Percentiles rank a stretch among this genome's conserved stretches.
phyloP scores from a whole-genome alignment of 768 basidiomycete species.

The Leccinum aurantiacum region DNA sequence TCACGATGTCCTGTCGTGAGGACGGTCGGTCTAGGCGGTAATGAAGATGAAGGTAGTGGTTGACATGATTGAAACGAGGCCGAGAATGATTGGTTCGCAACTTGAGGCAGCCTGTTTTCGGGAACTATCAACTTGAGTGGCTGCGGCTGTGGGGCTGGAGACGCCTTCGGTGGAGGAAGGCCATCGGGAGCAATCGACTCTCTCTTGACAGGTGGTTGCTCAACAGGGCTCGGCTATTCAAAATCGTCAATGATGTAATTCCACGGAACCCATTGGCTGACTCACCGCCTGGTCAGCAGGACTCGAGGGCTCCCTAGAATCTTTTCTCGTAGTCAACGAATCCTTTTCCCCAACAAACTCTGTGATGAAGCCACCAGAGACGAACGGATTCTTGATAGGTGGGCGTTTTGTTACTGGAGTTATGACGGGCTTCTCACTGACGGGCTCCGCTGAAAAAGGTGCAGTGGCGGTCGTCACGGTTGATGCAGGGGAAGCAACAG shows the following conservation, averaged over 20 bases:
- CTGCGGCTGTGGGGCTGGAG: slow-evolving; percentile 9
- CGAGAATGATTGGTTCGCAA: slow-evolving; percentile 11
- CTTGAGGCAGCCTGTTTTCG: slow-evolving; percentile 12
- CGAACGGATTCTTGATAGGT: slow-evolving; percentile 42
- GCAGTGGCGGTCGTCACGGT: slow-evolving; percentile 11
- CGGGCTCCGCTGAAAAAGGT: slow-evolving; percentile 10
- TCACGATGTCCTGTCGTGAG: slow-evolving; percentile 10
- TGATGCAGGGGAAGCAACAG: slow-evolving; percentile 20
- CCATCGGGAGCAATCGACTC: slow-evolving; percentile 16
- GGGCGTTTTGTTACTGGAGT: slow-evolving; percentile 17
- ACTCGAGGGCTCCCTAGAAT: slow-evolving; percentile 18
- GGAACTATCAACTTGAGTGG: slow-evolving; percentile 11
- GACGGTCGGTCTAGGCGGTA: slow-evolving; percentile 22
- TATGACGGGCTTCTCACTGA: slow-evolving; percentile 12
- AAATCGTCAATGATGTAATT: slow-evolving; percentile 2
- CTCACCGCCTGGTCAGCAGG: slow-evolving; percentile 19
- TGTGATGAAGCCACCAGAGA: slow-evolving; percentile 50
- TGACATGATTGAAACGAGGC: slow-evolving; percentile 14
- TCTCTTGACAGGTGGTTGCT: slow-evolving; percentile 20
- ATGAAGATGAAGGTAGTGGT: slow-evolving; percentile 11
- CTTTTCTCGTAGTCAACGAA: slow-evolving; percentile 22
- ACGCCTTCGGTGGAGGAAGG: slow-evolving; percentile 14
- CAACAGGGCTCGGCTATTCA: slow-evolving; percentile 17
- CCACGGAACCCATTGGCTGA: not conserved
- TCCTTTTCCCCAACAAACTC: slow-evolving; percentile 39